Evolutionary conservation across 306 rosid genomes (phyloP).

Genomic region (Quercus parvula): DNA sequence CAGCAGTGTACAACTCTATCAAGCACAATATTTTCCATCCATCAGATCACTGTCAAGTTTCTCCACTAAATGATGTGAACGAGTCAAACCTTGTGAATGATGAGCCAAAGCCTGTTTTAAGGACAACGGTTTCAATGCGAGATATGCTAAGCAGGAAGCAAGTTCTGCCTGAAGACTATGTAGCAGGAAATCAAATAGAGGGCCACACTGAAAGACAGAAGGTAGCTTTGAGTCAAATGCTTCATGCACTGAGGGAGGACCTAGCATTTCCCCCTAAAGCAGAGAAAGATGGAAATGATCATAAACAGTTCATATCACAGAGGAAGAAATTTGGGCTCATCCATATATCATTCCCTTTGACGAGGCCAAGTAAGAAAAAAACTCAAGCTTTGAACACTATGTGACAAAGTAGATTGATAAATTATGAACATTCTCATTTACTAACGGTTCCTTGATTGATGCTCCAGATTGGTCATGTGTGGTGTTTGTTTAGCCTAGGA

Average conservation of each 20-base stretch:
- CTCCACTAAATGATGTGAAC: conserved; percentile 32
- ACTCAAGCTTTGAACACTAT: conserved; percentile 34
- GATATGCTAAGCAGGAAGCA: conserved; percentile 86
- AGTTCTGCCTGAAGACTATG: conserved; percentile 46
- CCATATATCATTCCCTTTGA: conserved; percentile 75
- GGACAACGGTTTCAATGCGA: conserved; percentile 73
- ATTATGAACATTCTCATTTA: conserved; percentile 8
- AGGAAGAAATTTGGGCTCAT: conserved; percentile 91
- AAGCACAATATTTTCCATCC: conserved; percentile 36
- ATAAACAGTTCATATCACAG: conserved; percentile 45
- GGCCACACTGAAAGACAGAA: conserved; percentile 48
- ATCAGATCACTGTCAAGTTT: conserved; percentile 30
- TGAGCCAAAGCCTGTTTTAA: conserved; percentile 46
- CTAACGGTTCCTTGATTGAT: conserved; percentile 12
- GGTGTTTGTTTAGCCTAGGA: conserved; percentile 3
- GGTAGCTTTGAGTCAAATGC: conserved; percentile 94
- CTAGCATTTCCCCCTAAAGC: conserved; percentile 43
- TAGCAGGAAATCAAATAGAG: conserved; percentile 40
- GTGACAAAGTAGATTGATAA: conserved; percentile 12
- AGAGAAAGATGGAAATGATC: conserved; percentile 53
- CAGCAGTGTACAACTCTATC: conserved; percentile 26
- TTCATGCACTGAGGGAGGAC: conserved; percentile 71
- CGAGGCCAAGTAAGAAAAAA: conserved; percentile 65
- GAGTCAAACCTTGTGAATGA: conserved; percentile 26
- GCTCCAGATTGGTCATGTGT: conserved; percentile 21